Conservation (phyloP, 164 flowering plant genomes). For the Annona squamosa region DNA sequence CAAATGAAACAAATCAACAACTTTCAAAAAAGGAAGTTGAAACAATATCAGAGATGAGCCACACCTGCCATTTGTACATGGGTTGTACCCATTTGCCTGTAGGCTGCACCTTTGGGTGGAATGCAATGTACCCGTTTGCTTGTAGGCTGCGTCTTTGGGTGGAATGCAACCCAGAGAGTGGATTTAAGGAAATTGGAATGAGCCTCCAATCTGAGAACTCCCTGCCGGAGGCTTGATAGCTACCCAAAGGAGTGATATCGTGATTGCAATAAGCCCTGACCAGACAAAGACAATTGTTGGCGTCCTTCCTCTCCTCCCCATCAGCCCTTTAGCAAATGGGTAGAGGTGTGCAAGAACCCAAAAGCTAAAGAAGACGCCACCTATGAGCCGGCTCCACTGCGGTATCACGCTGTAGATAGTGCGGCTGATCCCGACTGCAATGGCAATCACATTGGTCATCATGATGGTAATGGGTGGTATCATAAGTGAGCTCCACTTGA, state of each 20-base stretch:
- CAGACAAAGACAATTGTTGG: constrained; percentile 81
- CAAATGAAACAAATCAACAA: not conserved
- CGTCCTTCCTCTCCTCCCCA: constrained; percentile 83
- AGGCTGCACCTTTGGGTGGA: not conserved
- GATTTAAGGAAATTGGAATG: constrained; percentile 55
- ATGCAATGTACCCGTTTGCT: not conserved
- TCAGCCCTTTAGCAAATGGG: constrained; percentile 82
- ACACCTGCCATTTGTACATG: not conserved
- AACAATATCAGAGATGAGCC: not conserved
- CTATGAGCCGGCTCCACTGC: constrained; percentile 67
- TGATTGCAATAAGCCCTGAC: constrained; percentile 82
- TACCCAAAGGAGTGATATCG: constrained; percentile 82
- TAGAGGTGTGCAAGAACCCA: constrained; percentile 89
- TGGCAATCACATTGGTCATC: constrained; percentile 63
- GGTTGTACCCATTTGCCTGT: not conserved
- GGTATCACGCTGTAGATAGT: constrained; percentile 60
- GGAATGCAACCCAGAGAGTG: not conserved
- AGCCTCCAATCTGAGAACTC: constrained; percentile 45
- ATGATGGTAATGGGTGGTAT: constrained; percentile 71
- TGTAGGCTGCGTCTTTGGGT: not conserved
- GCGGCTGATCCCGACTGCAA: constrained; percentile 56
- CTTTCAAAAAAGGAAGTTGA: too few species aligned
- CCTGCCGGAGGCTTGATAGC: constrained; percentile 60
- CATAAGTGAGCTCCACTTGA: constrained; percentile 83
- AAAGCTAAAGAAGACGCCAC: constrained; percentile 85